Conservation (phyloP, 768 basidiomycete species). For the Porphyrellus cyaneotinctus region DNA sequence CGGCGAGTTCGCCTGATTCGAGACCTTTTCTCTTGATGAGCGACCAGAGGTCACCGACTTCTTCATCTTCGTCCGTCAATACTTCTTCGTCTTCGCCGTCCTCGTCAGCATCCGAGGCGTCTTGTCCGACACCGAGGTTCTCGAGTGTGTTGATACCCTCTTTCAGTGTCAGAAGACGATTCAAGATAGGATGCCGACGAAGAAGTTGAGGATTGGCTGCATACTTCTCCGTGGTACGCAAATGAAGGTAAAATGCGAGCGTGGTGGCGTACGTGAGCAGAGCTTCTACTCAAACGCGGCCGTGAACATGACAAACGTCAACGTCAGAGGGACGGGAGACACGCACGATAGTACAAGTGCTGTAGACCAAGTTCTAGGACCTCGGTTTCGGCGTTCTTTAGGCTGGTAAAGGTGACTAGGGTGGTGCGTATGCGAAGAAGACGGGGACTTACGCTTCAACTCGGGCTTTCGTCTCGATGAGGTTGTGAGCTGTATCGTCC, state of each 20-base stretch:
- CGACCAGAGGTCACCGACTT: slow-evolving; percentile 43
- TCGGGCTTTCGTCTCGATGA: slow-evolving; percentile 51
- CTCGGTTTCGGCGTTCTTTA: slow-evolving; percentile 46
- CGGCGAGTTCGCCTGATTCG: slow-evolving; percentile 49
- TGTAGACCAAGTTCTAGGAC: slow-evolving; percentile 63
- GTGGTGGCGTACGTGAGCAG: slow-evolving; percentile 86
- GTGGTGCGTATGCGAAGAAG: neutral
- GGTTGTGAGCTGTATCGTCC: slow-evolving; percentile 60
- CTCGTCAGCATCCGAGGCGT: slow-evolving; percentile 43
- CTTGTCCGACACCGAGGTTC: slow-evolving; percentile 70
- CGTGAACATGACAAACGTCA: neutral
- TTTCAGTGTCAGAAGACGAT: slow-evolving; percentile 77
- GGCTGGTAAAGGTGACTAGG: slow-evolving; percentile 33
- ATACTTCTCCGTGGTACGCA: slow-evolving; percentile 69
- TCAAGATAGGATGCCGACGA: slow-evolving; percentile 66
- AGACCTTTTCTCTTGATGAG: slow-evolving; percentile 36
- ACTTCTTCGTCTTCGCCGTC: slow-evolving; percentile 30
- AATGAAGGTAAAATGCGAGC: slow-evolving; percentile 88
- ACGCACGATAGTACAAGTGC: slow-evolving; percentile 87
- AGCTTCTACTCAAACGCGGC: slow-evolving; percentile 54
- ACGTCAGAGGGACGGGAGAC: neutral
- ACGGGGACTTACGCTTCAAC: slow-evolving; percentile 48
- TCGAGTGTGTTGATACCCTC: slow-evolving; percentile 78
- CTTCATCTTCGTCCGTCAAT: slow-evolving; percentile 38
- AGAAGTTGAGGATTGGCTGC: slow-evolving; percentile 57